These are phyloP conservation scores for Fraxinus platypoda DNA, from an alignment of 305 asterid species.

Conservation along the genomic window DNA sequence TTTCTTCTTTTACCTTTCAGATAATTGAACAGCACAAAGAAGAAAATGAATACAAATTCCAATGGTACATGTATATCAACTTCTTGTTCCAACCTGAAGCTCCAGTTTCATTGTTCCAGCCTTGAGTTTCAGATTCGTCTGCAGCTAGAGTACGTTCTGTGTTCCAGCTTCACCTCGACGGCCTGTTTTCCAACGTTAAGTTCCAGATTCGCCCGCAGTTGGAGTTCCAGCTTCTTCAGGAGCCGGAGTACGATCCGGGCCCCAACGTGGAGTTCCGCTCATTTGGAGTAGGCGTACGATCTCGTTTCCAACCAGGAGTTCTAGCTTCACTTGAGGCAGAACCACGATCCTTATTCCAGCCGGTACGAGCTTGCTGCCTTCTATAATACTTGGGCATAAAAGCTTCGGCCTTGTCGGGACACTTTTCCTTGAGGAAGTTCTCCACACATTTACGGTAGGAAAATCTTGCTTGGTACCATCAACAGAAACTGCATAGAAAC, in stretches of 20 bases:
- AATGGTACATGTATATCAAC: no score
- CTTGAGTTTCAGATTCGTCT: conserved; percentile 20
- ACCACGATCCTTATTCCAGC: no score
- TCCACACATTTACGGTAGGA: no score
- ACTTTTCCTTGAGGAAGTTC: no score
- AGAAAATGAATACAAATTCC: no score
- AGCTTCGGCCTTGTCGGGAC: no score
- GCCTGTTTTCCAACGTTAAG: conserved; percentile 10
- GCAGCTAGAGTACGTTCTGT: conserved; percentile 1
- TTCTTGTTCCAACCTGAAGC: conserved; percentile 5
- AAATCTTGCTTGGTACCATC: no score
- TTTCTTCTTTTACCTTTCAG: no score
- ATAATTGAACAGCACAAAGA: no score
- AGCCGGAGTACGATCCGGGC: conserved; percentile 22
- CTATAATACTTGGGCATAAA: no score
- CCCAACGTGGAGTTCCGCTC: neutral
- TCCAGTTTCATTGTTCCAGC: conserved; percentile 10
- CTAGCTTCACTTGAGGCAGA: neutral
- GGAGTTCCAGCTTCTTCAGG: conserved; percentile 12
- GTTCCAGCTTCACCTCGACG: conserved; percentile 7
- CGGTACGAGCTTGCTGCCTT: no score
- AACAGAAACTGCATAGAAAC: no score
- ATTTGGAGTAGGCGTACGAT: neutral
- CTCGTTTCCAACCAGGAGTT: conserved; percentile 5
- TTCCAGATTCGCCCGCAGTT: conserved; percentile 18